Evolutionary conservation across 139 green algal genomes (phyloP).

Genomic region (Ulvella scutata): DNA sequence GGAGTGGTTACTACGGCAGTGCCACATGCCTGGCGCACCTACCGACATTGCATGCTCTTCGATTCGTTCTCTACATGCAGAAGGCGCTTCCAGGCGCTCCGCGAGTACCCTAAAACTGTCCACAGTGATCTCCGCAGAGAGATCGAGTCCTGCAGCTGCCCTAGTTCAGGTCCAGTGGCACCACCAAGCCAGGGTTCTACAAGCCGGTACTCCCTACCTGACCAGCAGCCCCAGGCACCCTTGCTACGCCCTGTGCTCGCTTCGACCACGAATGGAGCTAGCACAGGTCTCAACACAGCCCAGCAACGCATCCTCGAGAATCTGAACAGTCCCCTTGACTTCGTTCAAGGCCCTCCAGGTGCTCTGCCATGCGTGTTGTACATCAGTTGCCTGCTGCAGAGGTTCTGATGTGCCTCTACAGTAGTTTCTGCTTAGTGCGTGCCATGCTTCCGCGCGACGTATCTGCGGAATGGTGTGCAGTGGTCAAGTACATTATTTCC

Average conservation of each 20-base stretch:
- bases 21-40: too few relatives aligned
- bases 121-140: neutral
- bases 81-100: neutral
- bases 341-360: conserved; percentile 3
- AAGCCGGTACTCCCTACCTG: too few relatives aligned
- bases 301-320: neutral
- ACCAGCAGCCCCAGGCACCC: too few relatives aligned
- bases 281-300: neutral
- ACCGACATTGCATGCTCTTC: neutral
- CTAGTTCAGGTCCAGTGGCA: neutral
- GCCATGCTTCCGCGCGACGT: too few relatives aligned
- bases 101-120: neutral
- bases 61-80: neutral
- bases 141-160: neutral
- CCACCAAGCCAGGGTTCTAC: too few relatives aligned
- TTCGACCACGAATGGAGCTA: neutral
- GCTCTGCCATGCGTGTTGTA: too few relatives aligned
- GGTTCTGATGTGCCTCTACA: too few relatives aligned
- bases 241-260: neutral
- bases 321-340: neutral
- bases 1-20: neutral
- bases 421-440: too few relatives aligned
- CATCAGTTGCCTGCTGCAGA: too few relatives aligned
- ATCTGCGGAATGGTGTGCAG: too few relatives aligned
- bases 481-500: too few relatives aligned